Evolutionary conservation across 495 filamentous ascomycete genomes (phyloP).

Genomic region (Filosporella fistucella): DNA sequence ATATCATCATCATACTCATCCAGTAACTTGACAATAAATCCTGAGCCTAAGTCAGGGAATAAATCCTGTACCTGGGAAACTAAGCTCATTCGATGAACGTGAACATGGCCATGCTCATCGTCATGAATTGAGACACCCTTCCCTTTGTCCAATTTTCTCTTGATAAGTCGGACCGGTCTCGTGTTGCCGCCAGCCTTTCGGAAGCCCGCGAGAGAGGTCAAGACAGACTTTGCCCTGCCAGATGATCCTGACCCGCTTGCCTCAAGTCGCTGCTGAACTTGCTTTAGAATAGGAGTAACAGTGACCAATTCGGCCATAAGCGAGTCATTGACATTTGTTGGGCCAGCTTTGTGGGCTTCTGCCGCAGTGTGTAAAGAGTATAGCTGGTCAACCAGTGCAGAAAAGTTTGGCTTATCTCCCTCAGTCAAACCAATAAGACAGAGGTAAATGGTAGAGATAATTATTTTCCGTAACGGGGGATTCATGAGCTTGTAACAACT

Average conservation of each 20-base stretch:
- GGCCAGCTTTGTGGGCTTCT: conserved; percentile 47
- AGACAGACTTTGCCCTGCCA: conserved; percentile 53
- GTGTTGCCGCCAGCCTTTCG: conserved; percentile 43
- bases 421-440: conserved; percentile 65
- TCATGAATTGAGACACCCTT: conserved; percentile 54
- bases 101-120: conserved; percentile 42
- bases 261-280: conserved; percentile 40
- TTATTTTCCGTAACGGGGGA: conserved; percentile 49
- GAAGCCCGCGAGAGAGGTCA: conserved; percentile 48
- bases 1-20: conserved; percentile 73
- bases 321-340: conserved; percentile 44
- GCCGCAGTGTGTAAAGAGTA: conserved; percentile 72
- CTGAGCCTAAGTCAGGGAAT: conserved; percentile 83
- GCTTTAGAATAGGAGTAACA: conserved; percentile 50
- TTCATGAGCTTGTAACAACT: conserved; percentile 59
- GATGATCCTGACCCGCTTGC: conserved; percentile 29
- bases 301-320: conserved; percentile 61
- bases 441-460: conserved; percentile 69
- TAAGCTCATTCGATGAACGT: conserved; percentile 76
- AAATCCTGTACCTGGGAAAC: conserved; percentile 87
- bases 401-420: conserved; percentile 59
- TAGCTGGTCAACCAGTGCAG: conserved; percentile 72
- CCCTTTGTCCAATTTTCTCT: conserved; percentile 40
- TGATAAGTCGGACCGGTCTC: conserved; percentile 46
- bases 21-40: conserved; percentile 73